Conservation (phyloP, 129 eudicot species). For the Flaveria bidentis region DNA sequence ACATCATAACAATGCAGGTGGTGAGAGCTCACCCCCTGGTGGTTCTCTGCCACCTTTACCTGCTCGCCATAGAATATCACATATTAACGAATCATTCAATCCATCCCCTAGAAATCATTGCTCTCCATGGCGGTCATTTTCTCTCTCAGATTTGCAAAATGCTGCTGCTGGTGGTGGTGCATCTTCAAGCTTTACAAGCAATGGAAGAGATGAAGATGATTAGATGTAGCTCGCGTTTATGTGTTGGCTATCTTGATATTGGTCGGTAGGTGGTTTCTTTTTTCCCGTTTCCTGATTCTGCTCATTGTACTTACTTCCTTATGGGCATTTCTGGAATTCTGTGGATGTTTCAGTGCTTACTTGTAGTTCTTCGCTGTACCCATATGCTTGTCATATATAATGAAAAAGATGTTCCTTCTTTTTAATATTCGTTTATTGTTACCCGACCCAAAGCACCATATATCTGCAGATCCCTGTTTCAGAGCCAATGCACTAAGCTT, state of each 20-base stretch:
- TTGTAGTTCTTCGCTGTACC: constrained; percentile 27
- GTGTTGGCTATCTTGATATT: constrained; percentile 30
- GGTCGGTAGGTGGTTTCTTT: constrained; percentile 29
- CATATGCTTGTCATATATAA: constrained; percentile 34
- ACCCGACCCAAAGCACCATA: not conserved
- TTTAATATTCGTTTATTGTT: not conserved
- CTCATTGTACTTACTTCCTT: constrained; percentile 41
- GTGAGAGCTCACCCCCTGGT: constrained; percentile 42
- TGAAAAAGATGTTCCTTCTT: constrained; percentile 18
- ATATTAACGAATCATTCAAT: constrained; percentile 28
- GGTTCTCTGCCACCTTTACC: constrained; percentile 57
- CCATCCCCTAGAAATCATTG: constrained; percentile 42
- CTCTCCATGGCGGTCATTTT: constrained; percentile 66
- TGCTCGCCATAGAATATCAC: constrained; percentile 45
- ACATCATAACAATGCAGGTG: constrained; percentile 38
- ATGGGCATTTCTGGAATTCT: constrained; percentile 40
- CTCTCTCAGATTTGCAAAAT: constrained; percentile 72
- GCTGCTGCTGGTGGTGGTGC: constrained; percentile 35
- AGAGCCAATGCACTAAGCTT: not conserved
- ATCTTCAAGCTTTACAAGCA: constrained; percentile 29
- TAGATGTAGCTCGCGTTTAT: constrained; percentile 26
- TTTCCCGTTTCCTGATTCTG: constrained; percentile 39
- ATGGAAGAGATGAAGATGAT: constrained; percentile 28
- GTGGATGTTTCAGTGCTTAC: constrained; percentile 25
- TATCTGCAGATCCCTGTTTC: not conserved